These are phyloP conservation scores for Exserohilum turcica DNA, from an alignment of 2,329 filamentous ascomycete genomes.

Conservation along the genomic window DNA sequence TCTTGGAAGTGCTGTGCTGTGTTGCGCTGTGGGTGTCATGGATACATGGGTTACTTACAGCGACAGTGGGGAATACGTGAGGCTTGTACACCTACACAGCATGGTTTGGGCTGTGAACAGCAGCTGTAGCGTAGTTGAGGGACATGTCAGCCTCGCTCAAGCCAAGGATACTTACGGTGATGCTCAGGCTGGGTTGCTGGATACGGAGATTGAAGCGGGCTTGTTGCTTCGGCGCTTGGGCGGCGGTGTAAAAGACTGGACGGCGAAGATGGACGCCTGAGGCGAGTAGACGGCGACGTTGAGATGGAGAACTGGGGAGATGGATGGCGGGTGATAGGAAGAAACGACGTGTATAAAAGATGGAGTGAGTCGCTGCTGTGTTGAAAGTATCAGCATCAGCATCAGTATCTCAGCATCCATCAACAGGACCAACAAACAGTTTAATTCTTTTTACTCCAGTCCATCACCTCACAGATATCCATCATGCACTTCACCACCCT, in stretches of 20 bases:
- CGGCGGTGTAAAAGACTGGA: neutral
- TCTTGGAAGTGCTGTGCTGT: no score
- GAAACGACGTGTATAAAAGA: neutral
- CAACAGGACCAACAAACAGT: neutral
- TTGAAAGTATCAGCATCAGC: neutral
- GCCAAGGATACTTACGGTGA: neutral
- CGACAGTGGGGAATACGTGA: no score
- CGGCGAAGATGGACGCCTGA: conserved; percentile 1
- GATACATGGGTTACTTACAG: no score
- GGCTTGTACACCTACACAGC: no score
- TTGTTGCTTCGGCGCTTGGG: neutral
- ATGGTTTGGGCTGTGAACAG: no score
- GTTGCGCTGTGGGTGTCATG: no score
- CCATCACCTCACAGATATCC: neutral
- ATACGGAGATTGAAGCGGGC: neutral
- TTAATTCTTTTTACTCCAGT: neutral
- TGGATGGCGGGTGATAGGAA: neutral
- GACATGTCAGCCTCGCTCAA: neutral
- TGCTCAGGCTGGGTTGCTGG: neutral
- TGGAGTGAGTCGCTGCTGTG: neutral
- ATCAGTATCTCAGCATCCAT: neutral
- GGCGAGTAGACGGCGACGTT: neutral
- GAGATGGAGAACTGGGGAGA: neutral
- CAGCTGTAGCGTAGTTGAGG: no score
- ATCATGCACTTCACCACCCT: conserved; percentile 11